Conservation (phyloP, 2,329 filamentous ascomycete genomes). For the Hypoxylon sp. region DNA sequence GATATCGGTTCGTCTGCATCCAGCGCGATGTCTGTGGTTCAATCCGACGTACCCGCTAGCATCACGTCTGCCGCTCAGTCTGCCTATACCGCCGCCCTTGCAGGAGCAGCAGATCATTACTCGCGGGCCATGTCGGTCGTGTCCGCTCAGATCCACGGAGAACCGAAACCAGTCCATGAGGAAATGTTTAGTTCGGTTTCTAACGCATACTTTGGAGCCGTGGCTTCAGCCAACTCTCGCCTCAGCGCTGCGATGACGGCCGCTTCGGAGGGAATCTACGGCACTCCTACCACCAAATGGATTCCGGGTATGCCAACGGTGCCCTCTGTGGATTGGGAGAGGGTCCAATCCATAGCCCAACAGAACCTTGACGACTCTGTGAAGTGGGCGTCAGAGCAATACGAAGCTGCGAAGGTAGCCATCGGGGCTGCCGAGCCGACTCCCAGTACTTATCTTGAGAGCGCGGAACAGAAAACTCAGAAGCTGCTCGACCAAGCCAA, state of each 20-base stretch:
- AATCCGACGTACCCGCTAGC: conserved; percentile 56
- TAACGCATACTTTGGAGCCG: conserved; percentile 75
- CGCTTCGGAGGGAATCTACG: conserved; percentile 66
- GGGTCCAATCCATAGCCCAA: conserved; percentile 75
- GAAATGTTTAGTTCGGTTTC: conserved; percentile 78
- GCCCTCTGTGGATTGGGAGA: conserved; percentile 63
- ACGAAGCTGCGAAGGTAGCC: conserved; percentile 76
- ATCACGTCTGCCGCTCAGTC: conserved; percentile 64
- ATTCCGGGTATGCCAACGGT: conserved; percentile 55
- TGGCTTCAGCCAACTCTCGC: conserved; percentile 72
- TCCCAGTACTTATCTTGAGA: conserved; percentile 61
- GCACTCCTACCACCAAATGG: conserved; percentile 62
- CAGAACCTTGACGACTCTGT: conserved; percentile 79
- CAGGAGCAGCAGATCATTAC: conserved; percentile 77
- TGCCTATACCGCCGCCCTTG: conserved; percentile 76
- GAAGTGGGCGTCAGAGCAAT: conserved; percentile 78
- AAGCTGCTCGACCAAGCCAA: conserved; percentile 74
- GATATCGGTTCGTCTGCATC: conserved; percentile 60
- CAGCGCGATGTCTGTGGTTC: conserved; percentile 54
- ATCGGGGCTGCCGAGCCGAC: conserved; percentile 75
- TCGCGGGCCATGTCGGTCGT: conserved; percentile 76
- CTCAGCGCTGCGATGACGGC: conserved; percentile 69
- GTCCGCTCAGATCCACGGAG: conserved; percentile 77
- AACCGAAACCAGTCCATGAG: conserved; percentile 77
- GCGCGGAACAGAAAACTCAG: conserved; percentile 62